Conservation (phyloP, 306 rosid species). For the Ammopiptanthus mongolicus region DNA sequence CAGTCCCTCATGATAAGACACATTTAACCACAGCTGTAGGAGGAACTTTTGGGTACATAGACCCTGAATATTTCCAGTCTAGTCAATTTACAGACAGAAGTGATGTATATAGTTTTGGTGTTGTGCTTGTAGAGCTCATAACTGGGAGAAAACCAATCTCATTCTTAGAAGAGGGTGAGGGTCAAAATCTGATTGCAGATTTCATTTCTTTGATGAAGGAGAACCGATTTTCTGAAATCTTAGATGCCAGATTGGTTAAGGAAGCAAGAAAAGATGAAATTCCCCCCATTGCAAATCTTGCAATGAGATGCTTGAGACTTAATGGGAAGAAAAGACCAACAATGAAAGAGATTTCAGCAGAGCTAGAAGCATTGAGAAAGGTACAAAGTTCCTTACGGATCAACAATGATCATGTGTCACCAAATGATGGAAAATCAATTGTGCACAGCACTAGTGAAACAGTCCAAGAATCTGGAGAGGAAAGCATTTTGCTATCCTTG, state of each 20-base stretch:
- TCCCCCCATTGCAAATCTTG: conserved; percentile 39
- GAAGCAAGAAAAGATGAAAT: conserved; percentile 34
- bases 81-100: conserved; percentile 51
- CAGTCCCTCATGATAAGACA: conserved; percentile 47
- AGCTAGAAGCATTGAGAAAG: conserved; percentile 43
- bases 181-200: conserved; percentile 32
- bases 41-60: conserved; percentile 69
- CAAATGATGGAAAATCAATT: neutral
- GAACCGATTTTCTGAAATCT: conserved; percentile 18
- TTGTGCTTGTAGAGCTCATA: conserved; percentile 49
- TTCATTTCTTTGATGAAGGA: conserved; percentile 39
- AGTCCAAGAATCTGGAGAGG: conserved; percentile 13
- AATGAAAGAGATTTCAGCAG: conserved; percentile 47
- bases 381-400: conserved; percentile 24
- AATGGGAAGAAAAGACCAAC: conserved; percentile 53
- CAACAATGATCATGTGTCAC: neutral
- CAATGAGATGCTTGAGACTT: conserved; percentile 48
- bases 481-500: conserved; percentile 17
- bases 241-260: conserved; percentile 31
- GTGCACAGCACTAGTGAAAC: neutral
- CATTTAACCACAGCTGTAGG: conserved; percentile 52
- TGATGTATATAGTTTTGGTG: conserved; percentile 58
- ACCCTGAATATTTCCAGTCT: conserved; percentile 59
- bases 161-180: conserved; percentile 23
- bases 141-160: conserved; percentile 40